These are phyloP conservation scores for Poronia punctata DNA, from an alignment of 495 filamentous ascomycete species.

Conservation along the genomic window DNA sequence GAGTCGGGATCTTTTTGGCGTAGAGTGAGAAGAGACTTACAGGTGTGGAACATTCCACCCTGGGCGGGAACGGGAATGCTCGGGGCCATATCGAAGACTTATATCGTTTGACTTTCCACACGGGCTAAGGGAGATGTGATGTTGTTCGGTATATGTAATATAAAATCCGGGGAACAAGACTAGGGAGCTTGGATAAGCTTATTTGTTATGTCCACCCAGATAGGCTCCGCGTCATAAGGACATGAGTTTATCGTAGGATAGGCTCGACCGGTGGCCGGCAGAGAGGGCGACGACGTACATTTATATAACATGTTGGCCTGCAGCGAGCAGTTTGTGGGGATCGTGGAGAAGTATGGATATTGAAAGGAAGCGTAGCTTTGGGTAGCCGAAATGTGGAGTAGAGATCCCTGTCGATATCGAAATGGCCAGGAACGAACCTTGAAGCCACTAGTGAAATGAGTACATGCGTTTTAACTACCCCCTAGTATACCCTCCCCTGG, in stretches of 20 bases:
- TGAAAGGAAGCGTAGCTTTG: constrained; percentile 17
- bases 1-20: neutral
- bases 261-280: constrained; percentile 19
- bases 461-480: constrained; percentile 16
- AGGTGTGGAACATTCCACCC: constrained; percentile 49
- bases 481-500: constrained; percentile 21
- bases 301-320: constrained; percentile 27
- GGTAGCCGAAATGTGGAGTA: constrained; percentile 27
- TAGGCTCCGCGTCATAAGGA: constrained; percentile 1
- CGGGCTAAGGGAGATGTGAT: too few relatives aligned
- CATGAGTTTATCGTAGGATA: constrained; percentile 9
- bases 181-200: neutral
- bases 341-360: constrained; percentile 27
- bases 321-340: constrained; percentile 21
- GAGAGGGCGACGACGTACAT: constrained; percentile 23
- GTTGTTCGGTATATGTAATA: too few relatives aligned
- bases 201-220: neutral
- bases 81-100: constrained; percentile 44
- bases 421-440: constrained; percentile 28
- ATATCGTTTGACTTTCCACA: constrained; percentile 17
- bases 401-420: constrained; percentile 17
- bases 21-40: constrained; percentile 18
- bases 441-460: constrained; percentile 12
- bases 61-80: constrained; percentile 42
- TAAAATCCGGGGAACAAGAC: neutral